These are phyloP conservation scores for Rhamnella rubrinervis DNA, from an alignment of 331 rosid genomes.

Conservation along the genomic window DNA sequence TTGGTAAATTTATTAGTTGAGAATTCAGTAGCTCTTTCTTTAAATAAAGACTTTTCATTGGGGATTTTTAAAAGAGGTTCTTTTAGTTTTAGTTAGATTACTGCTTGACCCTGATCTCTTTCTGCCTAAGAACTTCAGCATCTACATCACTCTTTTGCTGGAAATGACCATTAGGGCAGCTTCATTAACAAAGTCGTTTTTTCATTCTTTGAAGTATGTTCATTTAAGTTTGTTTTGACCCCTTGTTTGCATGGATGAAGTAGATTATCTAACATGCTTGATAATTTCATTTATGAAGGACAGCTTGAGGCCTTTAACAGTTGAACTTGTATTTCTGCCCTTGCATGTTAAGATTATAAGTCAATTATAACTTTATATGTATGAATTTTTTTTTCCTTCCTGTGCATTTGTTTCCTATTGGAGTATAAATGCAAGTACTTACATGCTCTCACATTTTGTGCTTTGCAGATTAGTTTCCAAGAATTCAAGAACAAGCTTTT, in stretches of 20 bases:
- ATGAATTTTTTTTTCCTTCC: background rate
- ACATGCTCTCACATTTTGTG: constrained; percentile 13
- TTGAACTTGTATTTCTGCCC: background rate
- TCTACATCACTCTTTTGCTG: background rate
- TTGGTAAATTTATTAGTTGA: no score
- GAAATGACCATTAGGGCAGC: background rate
- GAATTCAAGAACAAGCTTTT: constrained; percentile 88
- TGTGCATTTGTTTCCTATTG: constrained; percentile 5
- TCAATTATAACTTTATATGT: background rate
- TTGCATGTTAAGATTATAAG: background rate
- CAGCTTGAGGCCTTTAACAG: background rate
- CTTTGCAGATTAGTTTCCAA: constrained; percentile 86
- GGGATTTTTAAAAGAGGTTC: no score
- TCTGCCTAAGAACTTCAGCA: background rate
- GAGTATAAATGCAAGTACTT: constrained; percentile 1
- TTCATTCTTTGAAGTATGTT: background rate
- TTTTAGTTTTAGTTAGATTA: background rate
- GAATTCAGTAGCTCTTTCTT: no score
- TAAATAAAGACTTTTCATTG: no score
- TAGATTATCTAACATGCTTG: background rate
- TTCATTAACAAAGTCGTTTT: background rate
- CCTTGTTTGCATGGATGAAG: background rate
- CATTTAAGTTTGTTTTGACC: background rate
- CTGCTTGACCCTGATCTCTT: background rate
- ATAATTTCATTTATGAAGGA: background rate